Conservation (phyloP, 257 asterid species). For the Nicotiana paniculata region DNA sequence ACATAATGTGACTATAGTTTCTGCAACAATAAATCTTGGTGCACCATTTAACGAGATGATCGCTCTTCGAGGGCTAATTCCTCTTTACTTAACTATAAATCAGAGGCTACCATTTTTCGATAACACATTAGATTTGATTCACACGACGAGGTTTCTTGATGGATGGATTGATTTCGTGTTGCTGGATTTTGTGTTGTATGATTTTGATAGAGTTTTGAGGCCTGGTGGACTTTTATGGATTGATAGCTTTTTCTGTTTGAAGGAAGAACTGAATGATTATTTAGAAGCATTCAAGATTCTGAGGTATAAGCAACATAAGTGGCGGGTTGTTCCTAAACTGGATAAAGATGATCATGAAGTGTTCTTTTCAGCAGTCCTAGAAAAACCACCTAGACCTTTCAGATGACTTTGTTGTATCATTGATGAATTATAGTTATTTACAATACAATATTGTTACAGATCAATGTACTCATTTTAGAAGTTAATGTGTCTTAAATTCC, state of each 20-base stretch:
- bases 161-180: slow-evolving; percentile 64
- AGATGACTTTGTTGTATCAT: slow-evolving; percentile 4
- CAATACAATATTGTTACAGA: not conserved
- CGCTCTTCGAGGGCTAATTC: slow-evolving; percentile 49
- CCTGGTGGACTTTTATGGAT: slow-evolving; percentile 70
- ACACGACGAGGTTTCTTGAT: slow-evolving; percentile 55
- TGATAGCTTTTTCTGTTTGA: slow-evolving; percentile 56
- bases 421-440: not conserved
- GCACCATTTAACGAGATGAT: slow-evolving; percentile 61
- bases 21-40: slow-evolving; percentile 50
- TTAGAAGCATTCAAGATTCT: slow-evolving; percentile 42
- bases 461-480: not conserved
- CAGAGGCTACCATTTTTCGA: slow-evolving; percentile 69
- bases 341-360: slow-evolving; percentile 48
- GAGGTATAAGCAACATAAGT: slow-evolving; percentile 49
- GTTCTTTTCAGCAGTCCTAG: slow-evolving; percentile 63
- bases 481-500: not conserved
- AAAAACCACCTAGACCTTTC: slow-evolving; percentile 62
- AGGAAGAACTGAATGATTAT: slow-evolving; percentile 48
- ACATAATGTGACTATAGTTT: slow-evolving; percentile 40
- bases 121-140: slow-evolving; percentile 56
- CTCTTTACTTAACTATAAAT: slow-evolving; percentile 54
- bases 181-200: slow-evolving; percentile 51
- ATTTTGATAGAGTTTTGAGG: slow-evolving; percentile 67
- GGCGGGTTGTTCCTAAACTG: slow-evolving; percentile 48